These are phyloP conservation scores for Mycosphaerella sp. DNA, from an alignment of 2,329 filamentous ascomycete species.

Conservation along the genomic window DNA sequence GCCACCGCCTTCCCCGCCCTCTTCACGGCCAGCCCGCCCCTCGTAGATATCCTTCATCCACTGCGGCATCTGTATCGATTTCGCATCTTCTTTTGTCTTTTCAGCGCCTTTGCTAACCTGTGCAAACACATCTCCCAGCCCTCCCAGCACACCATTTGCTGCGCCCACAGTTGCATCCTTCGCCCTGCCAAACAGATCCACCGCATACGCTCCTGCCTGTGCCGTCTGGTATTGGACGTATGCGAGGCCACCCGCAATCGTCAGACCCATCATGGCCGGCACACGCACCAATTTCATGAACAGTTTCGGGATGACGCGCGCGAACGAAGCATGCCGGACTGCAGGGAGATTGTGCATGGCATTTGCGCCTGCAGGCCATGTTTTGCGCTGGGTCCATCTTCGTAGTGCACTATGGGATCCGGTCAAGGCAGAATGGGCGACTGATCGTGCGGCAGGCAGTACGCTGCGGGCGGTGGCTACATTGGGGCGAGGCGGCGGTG, in stretches of 20 bases:
- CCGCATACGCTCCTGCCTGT: conserved; percentile 71
- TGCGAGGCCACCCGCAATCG: conserved; percentile 77
- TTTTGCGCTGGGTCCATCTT: conserved; percentile 43
- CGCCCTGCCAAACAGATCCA: conserved; percentile 68
- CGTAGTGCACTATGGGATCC: conserved; percentile 17
- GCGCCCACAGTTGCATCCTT: conserved; percentile 63
- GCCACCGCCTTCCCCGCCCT: conserved; percentile 30
- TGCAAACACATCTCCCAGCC: conserved; percentile 66
- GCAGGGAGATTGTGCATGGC: conserved; percentile 73
- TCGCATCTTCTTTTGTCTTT: conserved; percentile 63
- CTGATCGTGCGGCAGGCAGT: conserved; percentile 21
- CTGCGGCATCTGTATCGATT: conserved; percentile 50
- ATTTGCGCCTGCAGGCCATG: conserved; percentile 72
- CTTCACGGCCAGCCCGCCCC: conserved; percentile 31
- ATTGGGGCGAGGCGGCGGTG: conserved; percentile 25
- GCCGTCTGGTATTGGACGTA: conserved; percentile 94
- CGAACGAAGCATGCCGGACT: conserved; percentile 59
- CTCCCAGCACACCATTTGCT: conserved; percentile 63
- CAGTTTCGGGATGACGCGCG: conserved; percentile 70
- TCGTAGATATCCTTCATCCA: conserved; percentile 68
- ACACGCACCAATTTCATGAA: conserved; percentile 83
- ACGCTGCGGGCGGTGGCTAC: conserved; percentile 23
- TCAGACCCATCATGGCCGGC: conserved; percentile 85
- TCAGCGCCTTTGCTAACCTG: conserved; percentile 78
- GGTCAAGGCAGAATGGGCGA: conserved; percentile 26